These are phyloP conservation scores for Meira miltonrushii DNA, from an alignment of 1,284 basidiomycete genomes.

Conservation along the genomic window DNA sequence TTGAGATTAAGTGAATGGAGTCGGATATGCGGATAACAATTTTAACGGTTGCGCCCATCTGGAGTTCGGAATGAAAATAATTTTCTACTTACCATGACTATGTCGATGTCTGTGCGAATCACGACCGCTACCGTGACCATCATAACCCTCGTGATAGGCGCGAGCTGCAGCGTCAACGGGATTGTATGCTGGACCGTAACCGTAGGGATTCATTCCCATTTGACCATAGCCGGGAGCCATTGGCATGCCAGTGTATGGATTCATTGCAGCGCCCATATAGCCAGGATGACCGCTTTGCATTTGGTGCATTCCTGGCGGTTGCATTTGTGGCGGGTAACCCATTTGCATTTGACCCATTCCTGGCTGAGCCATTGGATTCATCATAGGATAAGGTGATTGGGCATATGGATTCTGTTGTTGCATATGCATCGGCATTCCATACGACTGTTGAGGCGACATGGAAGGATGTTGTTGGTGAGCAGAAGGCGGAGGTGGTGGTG, in stretches of 20 bases:
- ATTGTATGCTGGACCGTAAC: background rate
- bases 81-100: background rate
- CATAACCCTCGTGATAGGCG: constrained; percentile 2
- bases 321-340: background rate
- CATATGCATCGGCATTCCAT: background rate
- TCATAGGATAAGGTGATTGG: too few relatives aligned
- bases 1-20: background rate
- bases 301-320: background rate
- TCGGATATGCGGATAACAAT: too few relatives aligned
- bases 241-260: background rate
- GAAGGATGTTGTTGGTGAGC: background rate
- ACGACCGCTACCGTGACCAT: background rate
- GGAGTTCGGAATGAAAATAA: background rate
- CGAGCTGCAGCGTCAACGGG: constrained; percentile 1
- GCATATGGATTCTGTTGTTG: too few relatives aligned
- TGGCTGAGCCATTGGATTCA: too few relatives aligned
- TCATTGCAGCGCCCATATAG: background rate
- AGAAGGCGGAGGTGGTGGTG: constrained; percentile 1
- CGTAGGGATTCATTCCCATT: constrained; percentile 1
- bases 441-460: too few relatives aligned
- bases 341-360: too few relatives aligned
- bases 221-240: background rate
- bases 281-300: background rate
- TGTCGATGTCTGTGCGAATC: background rate
- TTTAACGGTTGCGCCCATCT: too few relatives aligned